Base-by-base conservation (phyloP, 129 eudicot species). In the Arctium minus region DNA sequence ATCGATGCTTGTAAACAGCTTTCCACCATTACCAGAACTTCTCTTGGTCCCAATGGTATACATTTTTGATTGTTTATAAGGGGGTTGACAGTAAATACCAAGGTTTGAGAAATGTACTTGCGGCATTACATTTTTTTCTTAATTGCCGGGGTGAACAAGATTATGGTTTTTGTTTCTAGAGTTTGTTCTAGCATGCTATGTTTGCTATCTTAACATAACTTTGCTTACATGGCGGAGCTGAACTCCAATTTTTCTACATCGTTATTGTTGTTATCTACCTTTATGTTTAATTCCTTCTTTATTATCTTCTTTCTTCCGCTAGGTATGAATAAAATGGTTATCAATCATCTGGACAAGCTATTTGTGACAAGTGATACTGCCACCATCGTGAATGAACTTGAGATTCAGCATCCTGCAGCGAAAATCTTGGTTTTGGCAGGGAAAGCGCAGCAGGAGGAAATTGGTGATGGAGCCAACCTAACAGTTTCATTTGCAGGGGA, bases 301-400 rank as follows among this genome's bases (percentile, higher is more conserved):
- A 60, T 36, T 44, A 12, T 72, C 13, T 56, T 72, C 31, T 8
- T 22, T 18, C n/a, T 31, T 77, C 6, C 22, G 38, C n/a, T 35
- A 91, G 97, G 97, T 36, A 92, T 91, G 94, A 95, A 92, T 82
- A 95, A 95, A 93, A 91, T 95, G 98, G 97, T 95, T 86, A 91
- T 91, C 35, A 95, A 92, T 86, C 98, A 95, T 85, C 89, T 95
- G 86, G 98, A 95, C 90, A 95, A 92, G 89, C 94, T 92, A 44
- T 91, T 94, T 76, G 87, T 95, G 78, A 95, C 97, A 37, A 95
- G 90, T 78, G 98, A 95, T 88, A 92, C 97, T 83, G 97, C 92
- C 8, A 95, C 98, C 3, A 95, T 95, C 27, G 97, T 95, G 8
- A 95, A 89, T 83, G 98, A 95, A 79, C 97, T 95, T 69, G 97